phyloP scores from a whole-genome alignment of 2,329 filamentous ascomycete genomes.

The Penicillium freii region DNA sequence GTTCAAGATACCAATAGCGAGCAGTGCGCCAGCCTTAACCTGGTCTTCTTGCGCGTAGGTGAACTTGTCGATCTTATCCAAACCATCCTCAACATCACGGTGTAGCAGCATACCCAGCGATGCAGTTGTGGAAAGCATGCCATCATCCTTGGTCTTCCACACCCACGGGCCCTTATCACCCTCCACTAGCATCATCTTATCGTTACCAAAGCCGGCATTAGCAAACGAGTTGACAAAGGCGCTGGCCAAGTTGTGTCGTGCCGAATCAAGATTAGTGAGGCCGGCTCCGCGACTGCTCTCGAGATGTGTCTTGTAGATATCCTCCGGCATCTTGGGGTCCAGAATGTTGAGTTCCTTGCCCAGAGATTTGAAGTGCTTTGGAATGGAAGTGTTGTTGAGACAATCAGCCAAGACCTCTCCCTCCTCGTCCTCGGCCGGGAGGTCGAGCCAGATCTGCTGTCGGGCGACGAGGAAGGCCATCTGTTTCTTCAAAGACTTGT shows the following conservation, averaged over 20 bases:
- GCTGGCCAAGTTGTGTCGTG: conserved; percentile 90
- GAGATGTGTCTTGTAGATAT: conserved; percentile 98
- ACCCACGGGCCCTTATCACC: conserved; percentile 91
- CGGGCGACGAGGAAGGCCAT: conserved; percentile 89
- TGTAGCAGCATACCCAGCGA: conserved; percentile 87
- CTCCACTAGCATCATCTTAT: conserved; percentile 96
- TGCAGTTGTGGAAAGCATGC: conserved; percentile 94
- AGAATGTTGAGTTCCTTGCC: conserved; percentile 96
- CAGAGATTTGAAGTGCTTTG: conserved; percentile 89
- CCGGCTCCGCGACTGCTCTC: conserved; percentile 92
- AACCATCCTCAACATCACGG: conserved; percentile 88
- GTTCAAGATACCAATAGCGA: conserved; percentile 94
- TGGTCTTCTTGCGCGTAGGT: conserved; percentile 79
- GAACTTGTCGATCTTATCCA: conserved; percentile 93
- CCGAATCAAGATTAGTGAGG: conserved; percentile 92
- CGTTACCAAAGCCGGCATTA: conserved; percentile 90
- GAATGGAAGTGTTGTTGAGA: conserved; percentile 80
- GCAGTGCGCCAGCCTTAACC: conserved; percentile 85
- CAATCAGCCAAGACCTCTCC: conserved; percentile 76
- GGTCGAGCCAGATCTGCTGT: conserved; percentile 80
- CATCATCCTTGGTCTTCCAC: conserved; percentile 98
- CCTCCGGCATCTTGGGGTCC: conserved; percentile 93
- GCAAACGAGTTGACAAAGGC: conserved; percentile 97
- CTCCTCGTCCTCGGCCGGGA: conserved; percentile 62
- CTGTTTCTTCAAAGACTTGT: conserved; percentile 84